Conservation (phyloP, 169 alveolate genomes). For the Cryptosporidium sp. region DNA sequence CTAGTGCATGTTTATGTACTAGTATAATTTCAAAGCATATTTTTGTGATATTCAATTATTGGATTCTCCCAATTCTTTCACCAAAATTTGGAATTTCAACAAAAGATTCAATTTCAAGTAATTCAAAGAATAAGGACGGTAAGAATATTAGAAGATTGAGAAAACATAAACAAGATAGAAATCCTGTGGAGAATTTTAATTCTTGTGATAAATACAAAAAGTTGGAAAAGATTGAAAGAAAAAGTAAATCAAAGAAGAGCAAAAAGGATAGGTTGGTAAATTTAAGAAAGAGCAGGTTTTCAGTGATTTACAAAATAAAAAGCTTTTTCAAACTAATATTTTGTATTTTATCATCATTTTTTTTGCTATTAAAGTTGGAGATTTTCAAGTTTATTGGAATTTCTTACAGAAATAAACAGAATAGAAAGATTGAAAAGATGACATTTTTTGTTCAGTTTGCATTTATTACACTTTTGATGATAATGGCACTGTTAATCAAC, state of each 20-base stretch:
- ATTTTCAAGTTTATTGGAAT: slow-evolving; percentile 53
- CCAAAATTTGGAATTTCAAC: neutral
- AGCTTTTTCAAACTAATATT: neutral
- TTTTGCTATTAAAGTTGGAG: neutral
- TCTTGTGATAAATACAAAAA: neutral
- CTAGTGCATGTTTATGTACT: slow-evolving; percentile 35
- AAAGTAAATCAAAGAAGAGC: neutral
- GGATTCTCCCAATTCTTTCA: slow-evolving; percentile 5
- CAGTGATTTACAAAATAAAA: neutral
- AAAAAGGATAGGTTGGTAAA: neutral
- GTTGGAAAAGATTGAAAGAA: neutral
- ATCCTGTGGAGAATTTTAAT: neutral
- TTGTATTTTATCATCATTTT: neutral
- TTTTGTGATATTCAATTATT: slow-evolving; percentile 12
- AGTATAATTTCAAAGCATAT: slow-evolving; percentile 50
- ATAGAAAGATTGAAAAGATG: slow-evolving; percentile 25
- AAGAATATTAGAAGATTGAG: neutral
- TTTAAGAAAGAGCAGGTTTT: neutral
- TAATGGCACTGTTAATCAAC: slow-evolving; percentile 10
- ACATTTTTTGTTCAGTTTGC: slow-evolving; percentile 11
- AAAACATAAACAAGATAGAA: neutral
- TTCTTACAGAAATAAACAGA: slow-evolving; percentile 16
- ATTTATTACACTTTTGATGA: slow-evolving; percentile 1
- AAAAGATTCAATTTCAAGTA: neutral
- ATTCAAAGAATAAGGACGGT: neutral